Percentiles rank a stretch among this genome's conserved stretches.
phyloP scores from a whole-genome alignment of 345 rosid species.

The Conringia planisiliqua region DNA sequence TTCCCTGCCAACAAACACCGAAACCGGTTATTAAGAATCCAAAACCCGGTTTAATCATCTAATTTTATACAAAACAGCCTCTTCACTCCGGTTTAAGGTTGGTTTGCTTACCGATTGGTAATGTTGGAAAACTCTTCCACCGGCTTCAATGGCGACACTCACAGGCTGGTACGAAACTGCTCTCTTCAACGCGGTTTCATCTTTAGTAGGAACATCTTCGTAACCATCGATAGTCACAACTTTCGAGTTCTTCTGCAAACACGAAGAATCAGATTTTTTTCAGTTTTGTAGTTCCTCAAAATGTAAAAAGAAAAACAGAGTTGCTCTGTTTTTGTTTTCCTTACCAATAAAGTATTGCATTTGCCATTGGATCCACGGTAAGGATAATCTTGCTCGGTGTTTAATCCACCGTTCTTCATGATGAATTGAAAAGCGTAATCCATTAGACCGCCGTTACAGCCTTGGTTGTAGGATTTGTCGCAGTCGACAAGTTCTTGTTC shows the following conservation, averaged over 20 bases:
- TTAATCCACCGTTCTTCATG: slow-evolving; percentile 76
- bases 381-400: slow-evolving; percentile 72
- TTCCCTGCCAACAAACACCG: slow-evolving; percentile 45
- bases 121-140: slow-evolving; percentile 74
- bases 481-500: slow-evolving; percentile 98
- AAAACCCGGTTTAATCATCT: neutral
- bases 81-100: neutral
- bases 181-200: slow-evolving; percentile 61
- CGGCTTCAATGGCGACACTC: slow-evolving; percentile 92
- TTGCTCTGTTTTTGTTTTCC: neutral
- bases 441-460: slow-evolving; percentile 95
- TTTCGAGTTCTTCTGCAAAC: slow-evolving; percentile 54
- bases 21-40: slow-evolving; percentile 1
- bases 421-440: slow-evolving; percentile 95
- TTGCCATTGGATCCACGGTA: slow-evolving; percentile 50
- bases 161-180: slow-evolving; percentile 88
- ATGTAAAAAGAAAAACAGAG: neutral
- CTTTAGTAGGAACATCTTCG: slow-evolving; percentile 60
- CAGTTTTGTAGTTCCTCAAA: neutral
- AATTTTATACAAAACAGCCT: neutral
- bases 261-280: neutral
- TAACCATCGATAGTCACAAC: slow-evolving; percentile 79
- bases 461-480: slow-evolving; percentile 60
- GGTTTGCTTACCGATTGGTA: slow-evolving; percentile 60
- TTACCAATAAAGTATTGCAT: slow-evolving; percentile 58